A percentile compares a stretch with the other conserved stretches of the same genome.
Evolutionary conservation across 768 basidiomycete species (phyloP).

Genomic region (Hygrophorus pudorinus): DNA sequence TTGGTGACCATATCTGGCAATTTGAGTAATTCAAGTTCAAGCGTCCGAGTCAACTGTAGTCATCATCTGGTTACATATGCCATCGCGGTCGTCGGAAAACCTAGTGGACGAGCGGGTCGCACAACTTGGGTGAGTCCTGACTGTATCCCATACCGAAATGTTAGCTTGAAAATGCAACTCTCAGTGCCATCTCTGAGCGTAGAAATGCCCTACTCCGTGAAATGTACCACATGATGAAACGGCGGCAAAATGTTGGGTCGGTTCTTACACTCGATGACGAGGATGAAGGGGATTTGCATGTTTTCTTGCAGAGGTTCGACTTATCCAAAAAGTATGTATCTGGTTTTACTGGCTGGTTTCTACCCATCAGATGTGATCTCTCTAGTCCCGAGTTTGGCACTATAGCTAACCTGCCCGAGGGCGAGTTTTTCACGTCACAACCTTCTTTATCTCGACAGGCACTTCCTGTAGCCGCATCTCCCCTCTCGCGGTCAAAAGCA

Average conservation of each 20-base stretch:
- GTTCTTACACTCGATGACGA: constrained; percentile 28
- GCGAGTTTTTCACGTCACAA: constrained; percentile 16
- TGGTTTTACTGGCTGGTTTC: constrained; percentile 4
- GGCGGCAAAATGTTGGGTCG: constrained; percentile 35
- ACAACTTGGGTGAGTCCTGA: constrained; percentile 28
- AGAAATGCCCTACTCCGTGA: constrained; percentile 64
- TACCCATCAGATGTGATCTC: constrained; percentile 9
- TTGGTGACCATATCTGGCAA: background rate
- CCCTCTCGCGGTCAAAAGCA: background rate
- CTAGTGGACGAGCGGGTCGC: constrained; percentile 35
- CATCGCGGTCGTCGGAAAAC: constrained; percentile 18
- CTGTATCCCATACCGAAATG: constrained; percentile 7
- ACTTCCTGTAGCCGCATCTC: constrained; percentile 1
- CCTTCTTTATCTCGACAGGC: constrained; percentile 8
- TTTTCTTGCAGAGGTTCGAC: constrained; percentile 50
- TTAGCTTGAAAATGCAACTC: background rate
- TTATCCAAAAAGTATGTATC: constrained; percentile 37
- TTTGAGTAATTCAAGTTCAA: background rate
- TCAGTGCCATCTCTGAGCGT: constrained; percentile 50
- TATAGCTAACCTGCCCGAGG: constrained; percentile 26
- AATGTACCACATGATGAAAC: constrained; percentile 58
- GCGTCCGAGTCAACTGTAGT: background rate
- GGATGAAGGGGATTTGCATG: constrained; percentile 31
- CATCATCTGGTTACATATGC: too few species aligned
- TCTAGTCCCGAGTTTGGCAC: constrained; percentile 31